Evolutionary conservation across 2,329 filamentous ascomycete species (phyloP), one percentile per base, ranked within the genome.

Genomic region (Pseudogymnoascus sp.): DNA sequence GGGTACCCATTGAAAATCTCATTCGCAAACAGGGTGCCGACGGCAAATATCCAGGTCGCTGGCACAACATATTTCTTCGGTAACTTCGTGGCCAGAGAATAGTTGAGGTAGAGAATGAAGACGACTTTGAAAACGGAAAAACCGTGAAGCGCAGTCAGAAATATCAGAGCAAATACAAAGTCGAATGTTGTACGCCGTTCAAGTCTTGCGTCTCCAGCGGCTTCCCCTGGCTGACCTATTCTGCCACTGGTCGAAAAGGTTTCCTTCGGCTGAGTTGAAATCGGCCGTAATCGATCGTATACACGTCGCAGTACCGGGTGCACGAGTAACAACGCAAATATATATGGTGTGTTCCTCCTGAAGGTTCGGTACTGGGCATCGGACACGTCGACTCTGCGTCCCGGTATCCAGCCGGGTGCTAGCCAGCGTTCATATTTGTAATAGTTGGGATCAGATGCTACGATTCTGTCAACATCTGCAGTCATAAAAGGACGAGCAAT

Each of bases 341-440:
- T 86, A 72, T 89, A 91, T 2, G 91, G 92, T 38, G 97, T 81
- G 71, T 97, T 97, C 65, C 83, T 79, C 67, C 95, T 87, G 72
- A 99, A 97, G 38, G 84, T 86, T 63, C 82, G 79, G 75, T 97
- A 99, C 75, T 99, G 94, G 33, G 83, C 75, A 76, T 99, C 94
- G 39, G 92, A 94, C 66, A 92, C 86, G 76, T 99, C 94, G 65
- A 97, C 91, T 81, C 91, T 91, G 63, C 93, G 89, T 27, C 93
- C 93, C 6, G 89, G 89, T 63, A 99, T 89, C 94, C 94, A 99
- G 68, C 94, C 95, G 7, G 86, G 81, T 2, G 85, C 86, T 13
- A 99, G 82, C 39, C 87, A 79, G 64, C 79, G 78, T 65, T 88
- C 81, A 72, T 87, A 97, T 68, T 87, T 89, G 63, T 81, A 73